These are phyloP conservation scores for Avena insularis DNA, from an alignment of 176 grass and related monocot genomes.

Conservation along the genomic window DNA sequence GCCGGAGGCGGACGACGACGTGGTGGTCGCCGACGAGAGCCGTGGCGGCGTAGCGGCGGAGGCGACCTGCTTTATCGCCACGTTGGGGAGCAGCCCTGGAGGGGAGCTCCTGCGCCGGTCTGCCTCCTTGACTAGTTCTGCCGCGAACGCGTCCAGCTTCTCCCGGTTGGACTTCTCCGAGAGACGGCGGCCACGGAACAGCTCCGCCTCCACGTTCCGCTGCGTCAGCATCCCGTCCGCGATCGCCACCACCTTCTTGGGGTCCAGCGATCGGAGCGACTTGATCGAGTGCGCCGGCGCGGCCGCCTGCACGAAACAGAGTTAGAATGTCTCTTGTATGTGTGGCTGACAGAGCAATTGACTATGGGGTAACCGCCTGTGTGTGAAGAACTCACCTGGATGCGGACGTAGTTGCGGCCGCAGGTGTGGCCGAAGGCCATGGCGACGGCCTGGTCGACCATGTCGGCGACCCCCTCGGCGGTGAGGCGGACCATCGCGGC, in stretches of 20 bases:
- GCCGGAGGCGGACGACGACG: conserved; percentile 8
- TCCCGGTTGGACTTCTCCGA: conserved; percentile 64
- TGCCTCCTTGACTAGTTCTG: conserved; percentile 65
- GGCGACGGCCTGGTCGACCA: conserved; percentile 80
- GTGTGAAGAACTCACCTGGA: conserved; percentile 48
- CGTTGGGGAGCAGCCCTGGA: conserved; percentile 32
- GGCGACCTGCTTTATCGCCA: conserved; percentile 54
- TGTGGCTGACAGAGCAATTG: background rate
- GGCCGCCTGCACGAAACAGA: conserved; percentile 32
- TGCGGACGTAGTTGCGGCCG: conserved; percentile 65
- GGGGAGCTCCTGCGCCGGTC: conserved; percentile 39
- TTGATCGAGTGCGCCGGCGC: conserved; percentile 34
- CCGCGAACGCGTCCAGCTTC: conserved; percentile 71
- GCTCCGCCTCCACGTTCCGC: conserved; percentile 70
- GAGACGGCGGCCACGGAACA: conserved; percentile 53
- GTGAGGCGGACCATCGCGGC: conserved; percentile 74
- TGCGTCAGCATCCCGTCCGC: conserved; percentile 66
- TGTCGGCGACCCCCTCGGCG: conserved; percentile 82
- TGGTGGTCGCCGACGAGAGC: conserved; percentile 44
- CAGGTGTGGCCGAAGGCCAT: conserved; percentile 75
- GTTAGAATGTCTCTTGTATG: background rate
- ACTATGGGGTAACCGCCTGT: background rate
- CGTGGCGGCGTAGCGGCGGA: conserved; percentile 7
- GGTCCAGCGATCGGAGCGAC: conserved; percentile 13
- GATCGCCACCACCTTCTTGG: conserved; percentile 34